Evolutionary conservation across 2,329 filamentous ascomycete species (phyloP).

Genomic region (Stagonosporopsis cucurbitacearum): DNA sequence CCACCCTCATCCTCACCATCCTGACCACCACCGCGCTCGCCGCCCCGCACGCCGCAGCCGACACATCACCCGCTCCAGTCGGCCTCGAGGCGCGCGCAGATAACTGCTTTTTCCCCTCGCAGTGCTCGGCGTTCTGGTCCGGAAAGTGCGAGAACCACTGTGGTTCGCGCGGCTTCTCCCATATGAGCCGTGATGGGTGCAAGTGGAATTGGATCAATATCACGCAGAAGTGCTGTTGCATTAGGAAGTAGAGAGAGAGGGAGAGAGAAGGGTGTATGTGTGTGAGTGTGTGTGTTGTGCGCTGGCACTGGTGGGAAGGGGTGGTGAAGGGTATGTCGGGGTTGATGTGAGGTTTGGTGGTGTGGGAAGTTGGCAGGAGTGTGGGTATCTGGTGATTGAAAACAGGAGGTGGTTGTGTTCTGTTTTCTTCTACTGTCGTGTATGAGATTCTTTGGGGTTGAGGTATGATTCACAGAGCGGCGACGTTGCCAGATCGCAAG

Average conservation of each 20-base stretch:
- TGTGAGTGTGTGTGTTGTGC: too few species aligned
- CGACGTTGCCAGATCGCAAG: too few species aligned
- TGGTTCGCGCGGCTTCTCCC: background rate
- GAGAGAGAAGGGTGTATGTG: too few species aligned
- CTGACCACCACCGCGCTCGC: background rate
- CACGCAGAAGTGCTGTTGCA: background rate
- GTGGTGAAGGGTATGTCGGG: too few species aligned
- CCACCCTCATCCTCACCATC: background rate
- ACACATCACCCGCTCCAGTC: background rate
- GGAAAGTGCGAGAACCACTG: background rate
- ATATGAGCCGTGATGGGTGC: background rate
- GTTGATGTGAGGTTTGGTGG: too few species aligned
- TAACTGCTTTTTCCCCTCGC: background rate
- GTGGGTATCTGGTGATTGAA: too few species aligned
- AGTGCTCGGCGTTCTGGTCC: background rate
- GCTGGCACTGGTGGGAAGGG: too few species aligned
- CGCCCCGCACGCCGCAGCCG: background rate
- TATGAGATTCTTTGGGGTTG: too few species aligned
- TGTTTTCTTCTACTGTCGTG: too few species aligned
- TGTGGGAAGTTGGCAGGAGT: too few species aligned
- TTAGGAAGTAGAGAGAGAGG: background rate
- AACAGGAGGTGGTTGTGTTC: too few species aligned
- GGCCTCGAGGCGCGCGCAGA: background rate
- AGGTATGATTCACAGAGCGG: too few species aligned
- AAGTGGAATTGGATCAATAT: background rate